Evolutionary conservation across 768 basidiomycete species (phyloP).

Genomic region (Mycena alexandri): DNA sequence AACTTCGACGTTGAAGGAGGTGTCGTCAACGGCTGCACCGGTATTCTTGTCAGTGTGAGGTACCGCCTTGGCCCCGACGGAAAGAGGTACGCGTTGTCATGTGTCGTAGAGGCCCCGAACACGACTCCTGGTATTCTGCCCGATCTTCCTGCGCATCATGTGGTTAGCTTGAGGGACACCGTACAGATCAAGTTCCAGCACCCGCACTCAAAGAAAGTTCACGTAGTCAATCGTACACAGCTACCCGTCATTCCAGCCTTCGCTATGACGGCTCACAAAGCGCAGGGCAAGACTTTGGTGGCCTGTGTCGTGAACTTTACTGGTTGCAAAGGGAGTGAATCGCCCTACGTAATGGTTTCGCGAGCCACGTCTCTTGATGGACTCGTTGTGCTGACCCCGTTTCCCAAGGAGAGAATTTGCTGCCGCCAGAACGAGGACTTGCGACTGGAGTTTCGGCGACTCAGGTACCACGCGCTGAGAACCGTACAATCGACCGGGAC

Average conservation of each 20-base stretch:
- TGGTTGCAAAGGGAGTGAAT: conserved; percentile 36
- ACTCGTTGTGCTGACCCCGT: conserved; percentile 39
- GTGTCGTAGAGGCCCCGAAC: conserved; percentile 36
- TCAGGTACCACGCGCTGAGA: background rate
- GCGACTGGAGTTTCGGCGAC: background rate
- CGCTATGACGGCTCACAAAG: conserved; percentile 45
- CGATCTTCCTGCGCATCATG: conserved; percentile 27
- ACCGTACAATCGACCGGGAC: background rate
- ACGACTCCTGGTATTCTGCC: conserved; percentile 25
- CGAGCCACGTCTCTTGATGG: conserved; percentile 39
- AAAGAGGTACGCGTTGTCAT: conserved; percentile 33
- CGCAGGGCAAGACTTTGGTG: conserved; percentile 44
- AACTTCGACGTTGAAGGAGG: conserved; percentile 45
- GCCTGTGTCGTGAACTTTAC: conserved; percentile 40
- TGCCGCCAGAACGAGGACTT: conserved; percentile 13
- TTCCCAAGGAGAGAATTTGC: conserved; percentile 24
- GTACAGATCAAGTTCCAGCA: conserved; percentile 4
- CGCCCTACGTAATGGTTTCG: conserved; percentile 50
- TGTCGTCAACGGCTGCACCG: conserved; percentile 44
- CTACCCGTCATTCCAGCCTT: conserved; percentile 45
- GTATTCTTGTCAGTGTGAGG: conserved; percentile 30
- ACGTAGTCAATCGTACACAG: conserved; percentile 38
- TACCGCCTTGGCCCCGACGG: conserved; percentile 37
- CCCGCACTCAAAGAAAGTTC: background rate
- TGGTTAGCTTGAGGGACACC: conserved; percentile 36